Base-by-base conservation (phyloP, 192 early-diverging fungal species). In the Linnemannia hyalina region DNA sequence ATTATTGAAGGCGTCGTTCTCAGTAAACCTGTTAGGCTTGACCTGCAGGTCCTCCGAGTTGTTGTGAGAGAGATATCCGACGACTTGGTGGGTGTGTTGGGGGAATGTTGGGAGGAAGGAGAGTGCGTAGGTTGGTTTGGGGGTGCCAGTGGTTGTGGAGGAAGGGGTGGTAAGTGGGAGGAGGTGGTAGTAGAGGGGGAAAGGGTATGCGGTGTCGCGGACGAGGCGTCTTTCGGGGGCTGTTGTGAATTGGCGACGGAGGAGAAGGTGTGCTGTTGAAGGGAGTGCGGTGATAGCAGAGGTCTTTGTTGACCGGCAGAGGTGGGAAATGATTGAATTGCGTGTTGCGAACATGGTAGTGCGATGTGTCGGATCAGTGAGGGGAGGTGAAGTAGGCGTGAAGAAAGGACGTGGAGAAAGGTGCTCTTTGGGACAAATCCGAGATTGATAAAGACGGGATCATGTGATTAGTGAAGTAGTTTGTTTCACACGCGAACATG, bases 111-210 rank as follows among this genome's bases (percentile, higher is more conserved):
- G 71, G 11, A 86, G 72, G 65, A 86, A 86, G n/a, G 84, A 80
- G 44, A 86, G 57, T n/a, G 79, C 84, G 36, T 78, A 86, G 20
- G 4, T 70, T 1, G 41, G 13, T 20, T n/a, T 11, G 29, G 60
- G 55, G 29, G 49, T 16, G 0, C 36, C 0, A 10, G 80, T 38
- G 29, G 76, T 23, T 49, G 60, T 20, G 16, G 75, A 26, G 42
- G 70, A 11, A 29, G 74, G 6, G 16, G 70, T 22, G 23, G 68
- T 23, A 23, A 11, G 44, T 0, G 3, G 76, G 73, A 86, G 46
- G 26, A 73, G 76, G 71, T 86, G 84, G 65, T 77, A 80, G 42
- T 81, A 86, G 40, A 86, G 84, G 5, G 84, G 84, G 72, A 74
- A 86, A 4, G 84, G 84, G 54, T 86, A 86, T 60, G 79, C 42